phyloP scores from a whole-genome alignment of 2,329 filamentous ascomycete genomes.

The Berkeleyomyces rouxiae region DNA sequence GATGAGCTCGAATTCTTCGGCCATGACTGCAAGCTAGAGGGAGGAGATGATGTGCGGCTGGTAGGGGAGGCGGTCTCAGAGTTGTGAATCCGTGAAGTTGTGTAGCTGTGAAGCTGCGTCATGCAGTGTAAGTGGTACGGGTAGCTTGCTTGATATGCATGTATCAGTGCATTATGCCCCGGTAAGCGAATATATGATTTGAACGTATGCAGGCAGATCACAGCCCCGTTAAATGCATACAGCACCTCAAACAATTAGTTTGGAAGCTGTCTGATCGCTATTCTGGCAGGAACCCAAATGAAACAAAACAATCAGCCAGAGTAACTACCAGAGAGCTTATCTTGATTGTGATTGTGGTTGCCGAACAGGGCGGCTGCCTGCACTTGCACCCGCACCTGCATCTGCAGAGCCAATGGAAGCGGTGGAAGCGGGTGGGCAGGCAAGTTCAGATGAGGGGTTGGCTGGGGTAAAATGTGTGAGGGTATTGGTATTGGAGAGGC shows the following conservation, averaged over 20 bases:
- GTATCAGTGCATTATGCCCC: background rate
- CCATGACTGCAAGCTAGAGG: conserved; percentile 18
- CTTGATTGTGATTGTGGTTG: background rate
- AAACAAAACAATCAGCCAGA: background rate
- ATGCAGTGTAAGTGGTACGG: background rate
- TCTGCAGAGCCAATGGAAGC: background rate
- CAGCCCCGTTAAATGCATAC: background rate
- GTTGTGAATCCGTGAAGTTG: background rate
- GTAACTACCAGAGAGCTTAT: background rate
- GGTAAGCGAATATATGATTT: too few relatives aligned
- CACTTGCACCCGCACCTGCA: background rate
- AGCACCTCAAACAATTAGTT: background rate
- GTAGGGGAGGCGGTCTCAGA: background rate
- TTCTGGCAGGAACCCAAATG: background rate
- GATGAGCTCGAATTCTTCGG: conserved; percentile 42
- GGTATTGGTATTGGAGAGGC: background rate
- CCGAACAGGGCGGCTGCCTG: background rate
- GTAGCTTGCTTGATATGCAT: background rate
- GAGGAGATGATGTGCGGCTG: background rate
- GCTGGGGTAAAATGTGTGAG: background rate
- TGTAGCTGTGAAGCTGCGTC: background rate
- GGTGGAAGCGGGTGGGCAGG: background rate
- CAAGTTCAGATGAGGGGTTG: background rate
- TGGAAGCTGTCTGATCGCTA: background rate
- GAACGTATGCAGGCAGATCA: background rate